Evolutionary conservation across 1,284 basidiomycete genomes (phyloP), one percentile per base, ranked within the genome.

Genomic region (Fomitopsis pinicola): DNA sequence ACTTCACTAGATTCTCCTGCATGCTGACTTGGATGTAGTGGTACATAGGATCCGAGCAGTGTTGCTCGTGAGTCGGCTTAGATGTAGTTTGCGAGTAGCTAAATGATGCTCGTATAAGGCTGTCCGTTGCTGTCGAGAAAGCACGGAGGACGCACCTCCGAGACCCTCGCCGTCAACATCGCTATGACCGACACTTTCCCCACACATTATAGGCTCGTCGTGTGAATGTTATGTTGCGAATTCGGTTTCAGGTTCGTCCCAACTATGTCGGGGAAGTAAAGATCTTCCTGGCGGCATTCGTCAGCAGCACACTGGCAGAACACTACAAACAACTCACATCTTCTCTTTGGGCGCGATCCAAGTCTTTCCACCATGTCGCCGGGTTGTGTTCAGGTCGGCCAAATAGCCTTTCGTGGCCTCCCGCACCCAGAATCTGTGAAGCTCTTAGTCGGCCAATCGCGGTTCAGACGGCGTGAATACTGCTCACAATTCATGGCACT

Each of bases 271-370:
- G 97, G 97, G 61, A 98, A 91, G 76, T 94, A 98, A 1, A 94
- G 77, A 8, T 97, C 87, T 87, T 86, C 90, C 94, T 96, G 53
- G 48, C 44, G 57, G 50, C 35, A 4, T 17, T 10, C 22, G 6
- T 46, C 22, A 46, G 45, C 7, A 57, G 56, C 12, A 33, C 19
- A 14, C 35, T 33, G 3, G 7, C 30, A n/a, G 30, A 33, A 33
- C 7, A 33, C 7, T 33, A 7, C 3, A 7, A 33, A 50, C n/a
- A 3, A 54, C 91, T 69, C 68, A 96, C 95, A 68, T 96, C 92
- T 76, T 94, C 91, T 30, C 87, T 85, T 82, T 86, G 0, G 96
- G 96, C 15, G 94, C 95, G 59, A 96, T 85, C 95, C 95, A 99
- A 10, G 92, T 91, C 78, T 99, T 99, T 22, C 97, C 97, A 8